phyloP scores from a whole-genome alignment of 768 basidiomycete genomes.

The Rhizopogon vulgaris region DNA sequence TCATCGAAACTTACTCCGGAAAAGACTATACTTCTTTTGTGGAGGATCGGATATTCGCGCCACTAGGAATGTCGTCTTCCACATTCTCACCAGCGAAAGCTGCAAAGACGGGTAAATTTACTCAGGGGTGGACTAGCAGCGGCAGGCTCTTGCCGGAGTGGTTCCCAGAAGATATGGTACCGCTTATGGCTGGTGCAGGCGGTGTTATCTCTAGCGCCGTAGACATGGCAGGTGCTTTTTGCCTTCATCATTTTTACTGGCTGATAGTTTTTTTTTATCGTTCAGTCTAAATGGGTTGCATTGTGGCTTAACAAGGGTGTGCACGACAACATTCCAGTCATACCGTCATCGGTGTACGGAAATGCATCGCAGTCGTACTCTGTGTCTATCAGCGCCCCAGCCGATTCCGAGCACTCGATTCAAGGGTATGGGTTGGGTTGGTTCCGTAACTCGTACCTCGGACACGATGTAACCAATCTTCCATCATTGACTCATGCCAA shows the following conservation, averaged over 20 bases:
- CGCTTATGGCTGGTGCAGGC: conserved; percentile 31
- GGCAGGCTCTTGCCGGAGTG: conserved; percentile 29
- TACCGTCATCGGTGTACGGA: conserved; percentile 25
- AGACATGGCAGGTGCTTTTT: conserved; percentile 34
- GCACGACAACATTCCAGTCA: conserved; percentile 23
- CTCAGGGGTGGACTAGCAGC: conserved; percentile 26
- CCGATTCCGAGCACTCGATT: conserved; percentile 19
- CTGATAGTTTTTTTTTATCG: background rate
- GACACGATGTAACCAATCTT: conserved; percentile 30
- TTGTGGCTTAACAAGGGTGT: conserved; percentile 29
- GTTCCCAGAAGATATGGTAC: conserved; percentile 20
- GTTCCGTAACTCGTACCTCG: conserved; percentile 32
- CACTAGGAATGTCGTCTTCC: conserved; percentile 35
- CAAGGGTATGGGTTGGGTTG: conserved; percentile 39
- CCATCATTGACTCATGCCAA: background rate
- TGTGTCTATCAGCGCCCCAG: conserved; percentile 11
- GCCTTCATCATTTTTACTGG: background rate
- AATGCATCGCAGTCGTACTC: conserved; percentile 27
- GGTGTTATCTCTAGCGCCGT: conserved; percentile 36
- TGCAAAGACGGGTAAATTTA: conserved; percentile 22
- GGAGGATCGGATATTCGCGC: conserved; percentile 33
- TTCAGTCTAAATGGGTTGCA: conserved; percentile 35
- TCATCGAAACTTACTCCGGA: conserved; percentile 29
- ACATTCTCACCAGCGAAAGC: conserved; percentile 33
- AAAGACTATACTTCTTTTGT: conserved; percentile 34